Conservation (phyloP, 805 yeast species). For the Saccharomycopsis sp. region DNA sequence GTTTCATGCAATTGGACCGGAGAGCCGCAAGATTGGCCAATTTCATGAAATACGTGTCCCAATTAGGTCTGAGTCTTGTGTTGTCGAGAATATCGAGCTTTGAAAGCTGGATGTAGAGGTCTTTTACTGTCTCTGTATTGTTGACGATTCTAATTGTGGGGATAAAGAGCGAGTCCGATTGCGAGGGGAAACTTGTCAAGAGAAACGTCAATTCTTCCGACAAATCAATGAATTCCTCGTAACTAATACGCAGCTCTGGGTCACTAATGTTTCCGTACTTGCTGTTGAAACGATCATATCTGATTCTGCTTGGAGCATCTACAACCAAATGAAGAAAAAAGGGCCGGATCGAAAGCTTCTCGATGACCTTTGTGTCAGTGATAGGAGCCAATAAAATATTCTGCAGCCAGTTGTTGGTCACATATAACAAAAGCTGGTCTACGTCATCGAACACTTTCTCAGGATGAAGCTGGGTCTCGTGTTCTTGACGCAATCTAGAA, state of each 20-base stretch:
- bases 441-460: constrained; percentile 32
- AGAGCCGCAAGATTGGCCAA: constrained; percentile 89
- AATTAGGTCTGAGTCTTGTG: constrained; percentile 73
- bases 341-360: constrained; percentile 57
- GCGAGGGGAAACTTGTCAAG: constrained; percentile 26
- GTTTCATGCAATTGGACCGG: constrained; percentile 93
- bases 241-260: constrained; percentile 1
- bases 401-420: constrained; percentile 59
- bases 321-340: constrained; percentile 75
- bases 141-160: constrained; percentile 58
- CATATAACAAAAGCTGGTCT: constrained; percentile 47
- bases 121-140: constrained; percentile 32
- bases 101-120: constrained; percentile 35
- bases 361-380: constrained; percentile 36
- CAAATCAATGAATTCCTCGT: constrained; percentile 32
- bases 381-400: constrained; percentile 55
- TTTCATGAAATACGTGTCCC: constrained; percentile 96
- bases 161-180: constrained; percentile 36
- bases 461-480: constrained; percentile 22
- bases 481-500: constrained; percentile 18
- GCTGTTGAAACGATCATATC: constrained; percentile 28
- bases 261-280: constrained; percentile 18
- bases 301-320: constrained; percentile 59
- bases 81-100: constrained; percentile 41
- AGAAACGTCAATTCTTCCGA: constrained; percentile 28